A percentile compares a stretch with the other conserved stretches of the same genome.
These are phyloP conservation scores for Trichoderma cornu-damae DNA, from an alignment of 2,329 filamentous ascomycete genomes.

Conservation along the genomic window DNA sequence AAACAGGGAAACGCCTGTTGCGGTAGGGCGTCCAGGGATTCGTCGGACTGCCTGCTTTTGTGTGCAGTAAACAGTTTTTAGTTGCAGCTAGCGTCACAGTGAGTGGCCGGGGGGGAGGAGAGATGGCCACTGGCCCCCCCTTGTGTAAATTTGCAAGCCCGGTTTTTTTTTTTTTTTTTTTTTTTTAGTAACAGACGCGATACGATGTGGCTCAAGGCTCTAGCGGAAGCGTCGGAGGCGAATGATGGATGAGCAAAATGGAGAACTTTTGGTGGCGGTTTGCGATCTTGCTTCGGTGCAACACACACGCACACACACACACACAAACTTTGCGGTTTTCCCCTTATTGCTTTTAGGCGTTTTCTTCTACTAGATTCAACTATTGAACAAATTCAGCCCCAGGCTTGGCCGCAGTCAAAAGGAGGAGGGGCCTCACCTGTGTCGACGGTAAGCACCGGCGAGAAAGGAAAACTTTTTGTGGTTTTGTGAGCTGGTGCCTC, in stretches of 20 bases:
- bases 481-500: background rate
- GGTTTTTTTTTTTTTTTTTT: background rate
- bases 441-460: background rate
- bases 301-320: too few relatives aligned
- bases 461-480: background rate
- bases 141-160: background rate
- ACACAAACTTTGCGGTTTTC: slow-evolving; percentile 13
- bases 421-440: background rate
- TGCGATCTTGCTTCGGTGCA: background rate
- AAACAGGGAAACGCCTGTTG: slow-evolving; percentile 6
- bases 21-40: background rate
- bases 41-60: background rate
- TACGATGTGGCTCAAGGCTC: background rate
- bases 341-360: background rate
- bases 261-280: background rate
- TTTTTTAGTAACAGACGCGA: background rate
- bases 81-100: slow-evolving; percentile 5
- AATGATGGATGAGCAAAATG: background rate
- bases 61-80: background rate
- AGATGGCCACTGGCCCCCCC: background rate
- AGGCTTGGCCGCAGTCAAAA: background rate
- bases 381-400: background rate
- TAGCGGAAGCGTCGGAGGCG: slow-evolving; percentile 15
- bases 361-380: background rate
- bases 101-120: background rate